These are phyloP conservation scores for Phytophthora podocarpi DNA, from an alignment of 352 stramenopile species.

Conservation along the genomic window DNA sequence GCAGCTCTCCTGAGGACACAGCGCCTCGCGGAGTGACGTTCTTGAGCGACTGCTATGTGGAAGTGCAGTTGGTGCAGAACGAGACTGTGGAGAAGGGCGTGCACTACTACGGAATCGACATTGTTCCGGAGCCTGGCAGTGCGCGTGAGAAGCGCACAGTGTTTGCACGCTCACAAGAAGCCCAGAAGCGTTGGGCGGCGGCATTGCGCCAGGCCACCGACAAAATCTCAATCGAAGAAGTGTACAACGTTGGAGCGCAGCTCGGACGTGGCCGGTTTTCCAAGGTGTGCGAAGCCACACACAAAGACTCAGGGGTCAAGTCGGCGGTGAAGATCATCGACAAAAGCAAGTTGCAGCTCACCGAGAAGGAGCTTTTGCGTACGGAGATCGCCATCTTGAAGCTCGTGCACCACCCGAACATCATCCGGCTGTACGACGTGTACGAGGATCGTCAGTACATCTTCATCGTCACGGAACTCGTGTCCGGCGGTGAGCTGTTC, in stretches of 20 bases:
- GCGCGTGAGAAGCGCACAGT: slow-evolving; percentile 79
- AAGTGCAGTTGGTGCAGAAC: slow-evolving; percentile 49
- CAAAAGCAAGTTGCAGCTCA: slow-evolving; percentile 86
- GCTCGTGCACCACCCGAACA: slow-evolving; percentile 90
- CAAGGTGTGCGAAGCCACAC: slow-evolving; percentile 80
- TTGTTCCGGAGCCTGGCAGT: slow-evolving; percentile 72
- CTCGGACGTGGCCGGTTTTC: slow-evolving; percentile 91
- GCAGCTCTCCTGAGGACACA: slow-evolving; percentile 70
- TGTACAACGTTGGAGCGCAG: slow-evolving; percentile 89
- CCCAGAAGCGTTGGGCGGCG: slow-evolving; percentile 80
- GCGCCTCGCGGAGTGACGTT: slow-evolving; percentile 79
- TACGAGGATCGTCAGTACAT: slow-evolving; percentile 94
- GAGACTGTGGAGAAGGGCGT: slow-evolving; percentile 76
- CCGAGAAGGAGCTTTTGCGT: slow-evolving; percentile 90
- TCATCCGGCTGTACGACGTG: slow-evolving; percentile 88
- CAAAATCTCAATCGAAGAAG: slow-evolving; percentile 90
- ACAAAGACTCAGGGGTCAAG: slow-evolving; percentile 65
- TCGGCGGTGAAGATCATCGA: slow-evolving; percentile 95
- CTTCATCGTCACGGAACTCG: slow-evolving; percentile 98
- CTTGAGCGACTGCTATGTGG: slow-evolving; percentile 82
- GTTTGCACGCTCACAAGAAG: slow-evolving; percentile 77
- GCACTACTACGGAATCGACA: slow-evolving; percentile 90
- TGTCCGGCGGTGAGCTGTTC: slow-evolving; percentile 96
- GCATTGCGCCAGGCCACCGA: slow-evolving; percentile 82
- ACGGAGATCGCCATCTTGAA: slow-evolving; percentile 95